phyloP scores from a whole-genome alignment of 352 stramenopile species.

The Pythium phragmitis region DNA sequence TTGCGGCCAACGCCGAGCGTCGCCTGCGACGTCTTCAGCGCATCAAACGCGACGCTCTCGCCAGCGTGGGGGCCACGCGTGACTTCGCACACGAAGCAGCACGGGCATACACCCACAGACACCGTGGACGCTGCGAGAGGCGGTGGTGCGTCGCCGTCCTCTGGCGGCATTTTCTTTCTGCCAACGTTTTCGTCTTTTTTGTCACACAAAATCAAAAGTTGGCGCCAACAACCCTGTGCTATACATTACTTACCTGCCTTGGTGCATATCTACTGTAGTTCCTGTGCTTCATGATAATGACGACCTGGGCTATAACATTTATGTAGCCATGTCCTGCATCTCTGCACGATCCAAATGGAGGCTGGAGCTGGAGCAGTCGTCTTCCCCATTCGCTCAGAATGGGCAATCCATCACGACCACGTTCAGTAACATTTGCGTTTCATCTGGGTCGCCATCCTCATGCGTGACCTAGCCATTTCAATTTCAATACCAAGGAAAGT shows the following conservation, averaged over 20 bases:
- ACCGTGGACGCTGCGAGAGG: not conserved
- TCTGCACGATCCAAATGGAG: too few species aligned
- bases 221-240: slow-evolving; percentile 15
- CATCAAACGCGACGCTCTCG: slow-evolving; percentile 10
- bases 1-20: slow-evolving; percentile 46
- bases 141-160: not conserved
- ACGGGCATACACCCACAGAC: slow-evolving; percentile 12
- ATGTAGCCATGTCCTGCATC: too few species aligned
- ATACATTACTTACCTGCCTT: slow-evolving; percentile 1
- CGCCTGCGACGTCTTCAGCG: not conserved
- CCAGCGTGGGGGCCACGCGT: slow-evolving; percentile 25
- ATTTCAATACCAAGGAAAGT: too few species aligned
- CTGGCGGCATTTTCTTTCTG: slow-evolving; percentile 1
- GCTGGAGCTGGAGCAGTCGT: too few species aligned
- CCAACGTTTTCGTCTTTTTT: not conserved
- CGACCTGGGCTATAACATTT: too few species aligned
- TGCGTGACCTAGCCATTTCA: too few species aligned
- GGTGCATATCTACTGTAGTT: not conserved
- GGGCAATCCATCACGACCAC: too few species aligned
- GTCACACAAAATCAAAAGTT: slow-evolving; percentile 5
- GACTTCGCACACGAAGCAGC: slow-evolving; percentile 39
- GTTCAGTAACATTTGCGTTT: too few species aligned
- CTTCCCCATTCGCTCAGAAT: too few species aligned
- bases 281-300: too few species aligned
- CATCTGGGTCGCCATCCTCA: too few species aligned